These are phyloP conservation scores for Centaurea solstitialis DNA, from an alignment of 129 eudicot genomes.

Conservation along the genomic window DNA sequence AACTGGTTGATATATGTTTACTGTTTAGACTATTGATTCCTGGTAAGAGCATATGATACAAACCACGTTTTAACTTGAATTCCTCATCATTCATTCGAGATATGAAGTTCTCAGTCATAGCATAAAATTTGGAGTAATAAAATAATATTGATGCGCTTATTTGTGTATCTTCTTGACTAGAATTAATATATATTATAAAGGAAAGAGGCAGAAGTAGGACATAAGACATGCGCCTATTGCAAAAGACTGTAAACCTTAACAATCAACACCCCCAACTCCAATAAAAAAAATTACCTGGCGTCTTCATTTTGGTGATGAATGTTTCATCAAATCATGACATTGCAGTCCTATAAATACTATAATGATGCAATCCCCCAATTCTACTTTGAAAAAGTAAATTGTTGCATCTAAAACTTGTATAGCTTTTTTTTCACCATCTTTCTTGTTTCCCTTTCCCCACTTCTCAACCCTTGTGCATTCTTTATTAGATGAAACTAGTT, in stretches of 20 bases:
- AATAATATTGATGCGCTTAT: background rate
- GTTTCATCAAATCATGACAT: background rate
- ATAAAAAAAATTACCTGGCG: no score
- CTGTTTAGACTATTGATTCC: background rate
- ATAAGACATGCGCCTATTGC: background rate
- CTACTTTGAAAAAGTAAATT: background rate
- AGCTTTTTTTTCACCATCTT: background rate
- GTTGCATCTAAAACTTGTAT: background rate
- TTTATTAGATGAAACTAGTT: background rate
- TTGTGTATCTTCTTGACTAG: conserved; percentile 1
- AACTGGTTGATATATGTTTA: background rate
- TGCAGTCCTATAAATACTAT: background rate
- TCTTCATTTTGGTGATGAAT: background rate
- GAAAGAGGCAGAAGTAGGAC: background rate
- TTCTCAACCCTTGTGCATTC: background rate
- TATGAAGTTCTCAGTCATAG: background rate
- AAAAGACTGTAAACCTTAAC: background rate
- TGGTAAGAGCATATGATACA: background rate
- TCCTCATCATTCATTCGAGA: background rate
- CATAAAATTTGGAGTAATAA: background rate
- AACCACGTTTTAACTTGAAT: background rate
- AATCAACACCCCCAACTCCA: background rate
- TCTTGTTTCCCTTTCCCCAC: background rate
- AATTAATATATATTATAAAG: background rate
- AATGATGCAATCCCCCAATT: background rate